Conservation (phyloP, 768 basidiomycete species). For the Daedalea quercina region DNA sequence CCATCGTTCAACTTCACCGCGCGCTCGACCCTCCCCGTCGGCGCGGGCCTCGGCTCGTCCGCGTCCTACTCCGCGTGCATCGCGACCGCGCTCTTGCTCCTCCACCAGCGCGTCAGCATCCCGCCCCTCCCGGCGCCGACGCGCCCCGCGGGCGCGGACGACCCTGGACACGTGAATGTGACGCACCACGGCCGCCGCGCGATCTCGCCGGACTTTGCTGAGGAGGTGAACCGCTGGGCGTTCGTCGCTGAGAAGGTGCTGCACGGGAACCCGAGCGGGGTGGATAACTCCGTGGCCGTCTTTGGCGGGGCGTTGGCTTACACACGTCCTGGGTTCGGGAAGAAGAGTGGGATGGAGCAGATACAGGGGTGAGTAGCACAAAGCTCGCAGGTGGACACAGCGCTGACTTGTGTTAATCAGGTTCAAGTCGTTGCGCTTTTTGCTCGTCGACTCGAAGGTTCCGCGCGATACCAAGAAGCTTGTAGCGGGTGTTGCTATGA, state of each 20-base stretch:
- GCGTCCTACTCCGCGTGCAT: conserved; percentile 91
- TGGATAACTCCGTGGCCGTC: conserved; percentile 92
- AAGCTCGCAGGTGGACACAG: background rate
- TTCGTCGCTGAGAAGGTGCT: conserved; percentile 94
- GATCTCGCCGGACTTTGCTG: conserved; percentile 56
- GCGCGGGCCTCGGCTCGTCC: conserved; percentile 94
- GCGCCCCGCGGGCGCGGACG: conserved; percentile 20
- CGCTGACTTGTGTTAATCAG: conserved; percentile 31
- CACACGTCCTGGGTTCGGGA: conserved; percentile 72
- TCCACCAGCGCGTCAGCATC: conserved; percentile 59
- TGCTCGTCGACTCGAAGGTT: conserved; percentile 90
- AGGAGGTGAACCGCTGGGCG: conserved; percentile 87
- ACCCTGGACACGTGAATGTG: conserved; percentile 51
- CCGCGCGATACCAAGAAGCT: conserved; percentile 92
- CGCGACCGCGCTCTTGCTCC: conserved; percentile 72
- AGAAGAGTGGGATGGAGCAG: conserved; percentile 74
- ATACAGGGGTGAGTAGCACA: conserved; percentile 67
- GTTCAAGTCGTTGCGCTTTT: conserved; percentile 85
- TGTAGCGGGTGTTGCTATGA: conserved; percentile 80
- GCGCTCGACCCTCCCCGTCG: conserved; percentile 87
- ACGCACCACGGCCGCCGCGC: conserved; percentile 62
- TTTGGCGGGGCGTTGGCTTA: conserved; percentile 92
- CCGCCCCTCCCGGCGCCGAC: conserved; percentile 46
- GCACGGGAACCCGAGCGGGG: conserved; percentile 95
- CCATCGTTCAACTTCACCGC: conserved; percentile 74